Evolutionary conservation across 2,329 filamentous ascomycete species (phyloP).

Genomic region (Ophiostoma ips): DNA sequence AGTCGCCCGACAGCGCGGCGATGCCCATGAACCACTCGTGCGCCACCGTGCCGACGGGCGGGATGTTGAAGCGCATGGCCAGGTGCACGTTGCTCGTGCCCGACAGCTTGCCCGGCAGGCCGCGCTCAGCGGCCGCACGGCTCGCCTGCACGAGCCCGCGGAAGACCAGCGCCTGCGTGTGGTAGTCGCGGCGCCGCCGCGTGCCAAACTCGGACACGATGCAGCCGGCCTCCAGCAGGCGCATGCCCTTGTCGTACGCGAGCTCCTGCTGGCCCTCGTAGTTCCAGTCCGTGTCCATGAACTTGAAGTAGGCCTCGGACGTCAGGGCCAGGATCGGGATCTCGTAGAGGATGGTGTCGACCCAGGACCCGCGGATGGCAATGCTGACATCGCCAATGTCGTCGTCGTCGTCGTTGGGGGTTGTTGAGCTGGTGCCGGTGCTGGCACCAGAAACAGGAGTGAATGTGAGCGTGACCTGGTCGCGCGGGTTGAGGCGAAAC

Average conservation of each 20-base stretch:
- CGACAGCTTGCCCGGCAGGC: conserved; percentile 57
- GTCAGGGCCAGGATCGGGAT: conserved; percentile 85
- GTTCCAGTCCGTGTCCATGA: conserved; percentile 86
- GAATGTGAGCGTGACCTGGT: conserved; percentile 66
- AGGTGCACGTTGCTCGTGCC: conserved; percentile 96
- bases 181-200: conserved; percentile 77
- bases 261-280: conserved; percentile 76
- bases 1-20: conserved; percentile 78
- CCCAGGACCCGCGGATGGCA: conserved; percentile 69
- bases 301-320: conserved; percentile 95
- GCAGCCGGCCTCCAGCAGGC: conserved; percentile 69
- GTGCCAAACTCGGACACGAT: conserved; percentile 91
- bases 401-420: conserved; percentile 24
- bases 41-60: conserved; percentile 75
- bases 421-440: conserved; percentile 38
- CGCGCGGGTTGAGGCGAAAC: conserved; percentile 67
- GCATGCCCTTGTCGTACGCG: conserved; percentile 67
- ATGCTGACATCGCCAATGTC: conserved; percentile 62
- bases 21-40: conserved; percentile 99
- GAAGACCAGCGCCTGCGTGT: conserved; percentile 87
- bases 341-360: conserved; percentile 94
- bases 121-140: conserved; percentile 51
- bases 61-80: conserved; percentile 79
- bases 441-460: conserved; percentile 26
- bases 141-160: conserved; percentile 69